Evolutionary conservation across 805 yeast genomes (phyloP).

Genomic region (Nakazawaea holstii): DNA sequence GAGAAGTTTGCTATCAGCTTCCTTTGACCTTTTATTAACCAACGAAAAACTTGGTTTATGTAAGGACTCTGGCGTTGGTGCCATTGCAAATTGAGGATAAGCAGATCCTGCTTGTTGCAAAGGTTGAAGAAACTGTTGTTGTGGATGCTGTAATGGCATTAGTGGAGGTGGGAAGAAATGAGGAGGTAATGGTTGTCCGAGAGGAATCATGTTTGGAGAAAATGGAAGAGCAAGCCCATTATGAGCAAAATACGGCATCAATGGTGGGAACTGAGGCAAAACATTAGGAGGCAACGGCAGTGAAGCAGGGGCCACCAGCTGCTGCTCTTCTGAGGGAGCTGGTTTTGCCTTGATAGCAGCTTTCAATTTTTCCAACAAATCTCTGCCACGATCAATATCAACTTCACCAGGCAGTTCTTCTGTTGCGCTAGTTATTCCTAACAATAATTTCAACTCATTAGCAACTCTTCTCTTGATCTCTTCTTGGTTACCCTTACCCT

Average conservation of each 20-base stretch:
- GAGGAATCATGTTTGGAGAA: constrained; percentile 14
- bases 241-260: constrained; percentile 11
- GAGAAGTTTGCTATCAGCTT: constrained; percentile 26
- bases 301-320: constrained; percentile 9
- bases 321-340: neutral
- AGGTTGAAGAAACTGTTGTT: neutral
- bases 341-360: constrained; percentile 29
- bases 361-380: constrained; percentile 57
- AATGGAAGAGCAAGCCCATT: constrained; percentile 13
- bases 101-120: constrained; percentile 12
- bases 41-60: constrained; percentile 25
- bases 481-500: constrained; percentile 26
- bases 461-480: constrained; percentile 62
- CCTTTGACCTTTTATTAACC: constrained; percentile 23
- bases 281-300: constrained; percentile 9
- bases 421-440: constrained; percentile 47
- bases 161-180: constrained; percentile 6
- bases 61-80: constrained; percentile 27
- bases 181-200: neutral
- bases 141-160: constrained; percentile 16
- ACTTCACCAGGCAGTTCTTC: constrained; percentile 14
- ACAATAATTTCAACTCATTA: constrained; percentile 52
- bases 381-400: constrained; percentile 68
- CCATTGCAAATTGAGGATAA: constrained; percentile 12
- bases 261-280: constrained; percentile 14